Conservation (phyloP, 2,329 filamentous ascomycete species). For the Hypoxylon sp. region DNA sequence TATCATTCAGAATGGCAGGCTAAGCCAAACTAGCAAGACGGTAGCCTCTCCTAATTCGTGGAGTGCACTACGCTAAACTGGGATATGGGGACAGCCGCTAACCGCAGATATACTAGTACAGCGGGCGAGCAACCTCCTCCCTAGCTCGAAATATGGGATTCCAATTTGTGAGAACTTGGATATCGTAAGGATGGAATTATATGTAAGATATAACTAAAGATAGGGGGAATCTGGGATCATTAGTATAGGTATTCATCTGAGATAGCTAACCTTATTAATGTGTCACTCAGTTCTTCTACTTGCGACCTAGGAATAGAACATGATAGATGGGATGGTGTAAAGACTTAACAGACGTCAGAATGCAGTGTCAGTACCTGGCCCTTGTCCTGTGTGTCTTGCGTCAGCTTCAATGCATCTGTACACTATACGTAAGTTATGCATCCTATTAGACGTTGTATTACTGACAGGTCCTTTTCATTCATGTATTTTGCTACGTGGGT, state of each 20-base stretch:
- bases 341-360: constrained; percentile 1
- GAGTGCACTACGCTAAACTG: constrained; percentile 20
- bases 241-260: too few species aligned
- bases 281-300: too few species aligned
- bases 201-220: neutral
- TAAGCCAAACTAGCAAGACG: neutral
- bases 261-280: neutral
- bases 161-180: neutral
- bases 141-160: too few species aligned
- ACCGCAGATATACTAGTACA: constrained; percentile 9
- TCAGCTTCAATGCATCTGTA: constrained; percentile 26
- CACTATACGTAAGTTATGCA: constrained; percentile 12
- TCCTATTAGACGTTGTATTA: constrained; percentile 10
- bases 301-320: too few species aligned
- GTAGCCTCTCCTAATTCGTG: constrained; percentile 33
- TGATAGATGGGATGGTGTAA: neutral
- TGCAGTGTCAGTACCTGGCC: neutral
- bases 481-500: neutral
- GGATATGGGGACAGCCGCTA: constrained; percentile 19
- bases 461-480: neutral
- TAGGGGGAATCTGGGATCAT: neutral
- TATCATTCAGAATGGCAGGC: constrained; percentile 22
- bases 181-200: neutral
- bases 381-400: constrained; percentile 29
- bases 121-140: neutral